These are phyloP conservation scores for Quercus lobata DNA, from an alignment of 331 rosid species.

Conservation along the genomic window DNA sequence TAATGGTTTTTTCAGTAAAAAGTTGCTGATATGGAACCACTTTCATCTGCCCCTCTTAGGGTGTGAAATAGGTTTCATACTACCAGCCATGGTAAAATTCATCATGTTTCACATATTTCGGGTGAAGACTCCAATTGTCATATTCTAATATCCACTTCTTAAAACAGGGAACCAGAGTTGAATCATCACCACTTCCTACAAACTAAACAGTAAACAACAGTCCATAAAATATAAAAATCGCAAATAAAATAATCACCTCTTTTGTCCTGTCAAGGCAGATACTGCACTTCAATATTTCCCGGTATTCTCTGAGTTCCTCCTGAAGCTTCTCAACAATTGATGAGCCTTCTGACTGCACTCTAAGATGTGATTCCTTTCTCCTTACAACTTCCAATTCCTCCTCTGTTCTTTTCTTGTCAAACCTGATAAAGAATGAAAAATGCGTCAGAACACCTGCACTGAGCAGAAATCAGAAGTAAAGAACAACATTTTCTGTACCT, in stretches of 20 bases:
- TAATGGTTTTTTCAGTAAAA: no score
- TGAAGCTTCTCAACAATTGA: slow-evolving; percentile 73
- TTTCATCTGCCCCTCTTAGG: no score
- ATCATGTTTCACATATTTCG: no score
- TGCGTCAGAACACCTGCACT: slow-evolving; percentile 5
- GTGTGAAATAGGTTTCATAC: no score
- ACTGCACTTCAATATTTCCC: slow-evolving; percentile 81
- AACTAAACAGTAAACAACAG: not conserved
- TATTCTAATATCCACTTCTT: not conserved
- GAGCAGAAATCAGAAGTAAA: not conserved
- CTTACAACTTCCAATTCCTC: slow-evolving; percentile 71
- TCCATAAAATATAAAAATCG: not conserved
- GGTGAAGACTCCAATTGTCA: no score
- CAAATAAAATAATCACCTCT: slow-evolving; percentile 47
- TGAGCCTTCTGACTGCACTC: slow-evolving; percentile 64
- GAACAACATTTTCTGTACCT: slow-evolving; percentile 38
- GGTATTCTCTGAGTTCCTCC: slow-evolving; percentile 80
- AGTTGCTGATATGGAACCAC: no score
- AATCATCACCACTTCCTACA: not conserved
- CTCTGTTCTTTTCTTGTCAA: slow-evolving; percentile 63
- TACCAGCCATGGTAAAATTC: no score
- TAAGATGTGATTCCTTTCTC: slow-evolving; percentile 59
- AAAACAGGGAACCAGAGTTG: not conserved
- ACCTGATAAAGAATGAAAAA: slow-evolving; percentile 40
- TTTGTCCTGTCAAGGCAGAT: slow-evolving; percentile 82